These are phyloP conservation scores for Vitis hybrid DNA, from an alignment of 177 flowering plant species.

Conservation along the genomic window DNA sequence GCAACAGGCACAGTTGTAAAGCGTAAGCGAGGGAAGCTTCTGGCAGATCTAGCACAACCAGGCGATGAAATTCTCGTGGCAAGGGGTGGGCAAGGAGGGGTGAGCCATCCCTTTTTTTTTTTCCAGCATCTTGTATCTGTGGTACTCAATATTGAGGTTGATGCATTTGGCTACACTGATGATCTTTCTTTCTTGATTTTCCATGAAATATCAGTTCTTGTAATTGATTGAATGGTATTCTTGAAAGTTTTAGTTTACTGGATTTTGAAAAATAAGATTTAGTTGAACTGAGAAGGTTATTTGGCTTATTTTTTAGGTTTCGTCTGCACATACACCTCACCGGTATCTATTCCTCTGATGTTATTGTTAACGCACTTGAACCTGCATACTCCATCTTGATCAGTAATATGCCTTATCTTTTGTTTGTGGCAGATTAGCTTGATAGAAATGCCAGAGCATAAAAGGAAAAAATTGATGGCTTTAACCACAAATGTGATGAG, in stretches of 20 bases:
- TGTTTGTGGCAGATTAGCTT: slow-evolving; percentile 74
- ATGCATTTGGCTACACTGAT: background rate
- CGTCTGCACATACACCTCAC: background rate
- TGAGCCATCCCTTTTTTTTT: slow-evolving; percentile 26
- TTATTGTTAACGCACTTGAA: background rate
- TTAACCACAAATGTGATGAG: slow-evolving; percentile 74
- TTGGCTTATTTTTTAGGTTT: no score
- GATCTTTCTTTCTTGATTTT: no score
- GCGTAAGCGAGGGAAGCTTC: slow-evolving; percentile 76
- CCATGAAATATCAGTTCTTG: background rate
- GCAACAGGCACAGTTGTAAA: slow-evolving; percentile 87
- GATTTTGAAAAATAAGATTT: slow-evolving; percentile 5
- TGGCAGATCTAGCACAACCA: slow-evolving; percentile 83
- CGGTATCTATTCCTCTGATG: background rate
- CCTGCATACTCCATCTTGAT: background rate
- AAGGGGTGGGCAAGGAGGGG: slow-evolving; percentile 99
- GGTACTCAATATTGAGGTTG: background rate
- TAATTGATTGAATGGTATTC: background rate
- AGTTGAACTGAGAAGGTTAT: background rate
- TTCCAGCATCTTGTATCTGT: background rate
- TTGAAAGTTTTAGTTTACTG: slow-evolving; percentile 1
- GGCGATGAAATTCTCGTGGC: slow-evolving; percentile 90
- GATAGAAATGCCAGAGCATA: slow-evolving; percentile 77
- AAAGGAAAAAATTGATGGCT: slow-evolving; percentile 56
- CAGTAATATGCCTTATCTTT: slow-evolving; percentile 1